phyloP scores from a whole-genome alignment of 2,329 filamentous ascomycete species.

The Lachnum nothofagi region DNA sequence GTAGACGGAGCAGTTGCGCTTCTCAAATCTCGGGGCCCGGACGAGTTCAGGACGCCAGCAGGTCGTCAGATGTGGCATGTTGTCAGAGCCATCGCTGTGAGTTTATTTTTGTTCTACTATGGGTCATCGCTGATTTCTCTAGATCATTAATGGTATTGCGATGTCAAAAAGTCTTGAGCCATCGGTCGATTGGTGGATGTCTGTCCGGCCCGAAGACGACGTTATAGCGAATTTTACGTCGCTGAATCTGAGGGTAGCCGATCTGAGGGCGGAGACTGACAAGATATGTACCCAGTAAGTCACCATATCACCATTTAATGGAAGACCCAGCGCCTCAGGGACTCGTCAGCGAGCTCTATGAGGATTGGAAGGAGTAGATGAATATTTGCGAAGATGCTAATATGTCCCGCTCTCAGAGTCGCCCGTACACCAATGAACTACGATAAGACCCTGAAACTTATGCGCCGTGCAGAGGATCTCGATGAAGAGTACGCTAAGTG shows the following conservation, averaged over 20 bases:
- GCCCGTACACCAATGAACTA: conserved; percentile 44
- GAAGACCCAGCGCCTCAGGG: too few species aligned
- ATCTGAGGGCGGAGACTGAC: conserved; percentile 50
- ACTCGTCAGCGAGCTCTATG: too few species aligned
- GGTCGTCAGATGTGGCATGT: conserved; percentile 54
- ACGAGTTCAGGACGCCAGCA: conserved; percentile 46
- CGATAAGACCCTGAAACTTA: conserved; percentile 46
- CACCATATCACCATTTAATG: too few species aligned
- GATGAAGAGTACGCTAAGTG: conserved; percentile 49
- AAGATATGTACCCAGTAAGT: conserved; percentile 42
- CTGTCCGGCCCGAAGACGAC: conserved; percentile 46
- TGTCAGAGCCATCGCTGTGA: conserved; percentile 55
- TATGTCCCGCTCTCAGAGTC: neutral
- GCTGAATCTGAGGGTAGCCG: conserved; percentile 49
- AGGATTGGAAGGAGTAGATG: too few species aligned
- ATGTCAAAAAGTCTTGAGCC: conserved; percentile 47
- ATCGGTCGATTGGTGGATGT: conserved; percentile 53
- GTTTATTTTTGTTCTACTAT: conserved; percentile 8
- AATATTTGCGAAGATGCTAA: neutral
- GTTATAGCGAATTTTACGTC: conserved; percentile 40
- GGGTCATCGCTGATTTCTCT: conserved; percentile 44
- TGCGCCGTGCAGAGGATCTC: conserved; percentile 46
- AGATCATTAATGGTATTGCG: conserved; percentile 54
- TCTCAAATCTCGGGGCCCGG: conserved; percentile 49
- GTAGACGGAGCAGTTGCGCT: conserved; percentile 56